Evolutionary conservation across 1,284 basidiomycete genomes (phyloP), one percentile per base, ranked within the genome.

Genomic region (Agaricales sp.): DNA sequence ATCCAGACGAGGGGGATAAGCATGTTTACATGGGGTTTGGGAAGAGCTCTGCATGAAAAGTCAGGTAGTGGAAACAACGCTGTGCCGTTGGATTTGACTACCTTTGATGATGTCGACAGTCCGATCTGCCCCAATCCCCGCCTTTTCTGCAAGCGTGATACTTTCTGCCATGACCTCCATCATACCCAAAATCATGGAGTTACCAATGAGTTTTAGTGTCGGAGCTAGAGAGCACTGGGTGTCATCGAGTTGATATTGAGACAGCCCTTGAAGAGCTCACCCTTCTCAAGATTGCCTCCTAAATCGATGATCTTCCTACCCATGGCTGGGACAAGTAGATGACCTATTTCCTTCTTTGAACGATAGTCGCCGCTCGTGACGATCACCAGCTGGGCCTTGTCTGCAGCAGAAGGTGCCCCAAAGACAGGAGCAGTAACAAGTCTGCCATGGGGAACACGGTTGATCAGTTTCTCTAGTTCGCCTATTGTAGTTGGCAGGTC

Each of bases 401-500:
- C 78, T 0, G 92, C 92, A 18, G 74, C 77, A 12, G 69, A 61
- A 24, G 85, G 79, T 4, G 82, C 72, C 11, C 90, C 92, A 54
- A 94, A 90, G 6, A 92, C 83, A 2, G 91, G 92, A 30, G 79
- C 80, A 24, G 85, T 79, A 52, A 95, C 74, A 59, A 92, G 80
- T 57, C 75, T 76, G 43, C 78, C 72, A 57, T 81, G 75, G 1
- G 76, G 76, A 48, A 80, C 68, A 25, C 73, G 64, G 1, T 82
- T 78, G 43, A 92, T 70, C 25, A 85, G 66, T 12, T 67, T 70
- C 62, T 94, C 90, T 18, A 95, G 71, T 60, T 89, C 77, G 53
- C 77, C 79, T 81, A 56, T n/a, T 4, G 38, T 47, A 54, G 25
- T 18, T 19, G 24, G 50, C 12, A 43, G 21, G 21, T 45, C 14